These are phyloP conservation scores for Fragaria iinumae DNA, from an alignment of 306 rosid species.

Conservation along the genomic window DNA sequence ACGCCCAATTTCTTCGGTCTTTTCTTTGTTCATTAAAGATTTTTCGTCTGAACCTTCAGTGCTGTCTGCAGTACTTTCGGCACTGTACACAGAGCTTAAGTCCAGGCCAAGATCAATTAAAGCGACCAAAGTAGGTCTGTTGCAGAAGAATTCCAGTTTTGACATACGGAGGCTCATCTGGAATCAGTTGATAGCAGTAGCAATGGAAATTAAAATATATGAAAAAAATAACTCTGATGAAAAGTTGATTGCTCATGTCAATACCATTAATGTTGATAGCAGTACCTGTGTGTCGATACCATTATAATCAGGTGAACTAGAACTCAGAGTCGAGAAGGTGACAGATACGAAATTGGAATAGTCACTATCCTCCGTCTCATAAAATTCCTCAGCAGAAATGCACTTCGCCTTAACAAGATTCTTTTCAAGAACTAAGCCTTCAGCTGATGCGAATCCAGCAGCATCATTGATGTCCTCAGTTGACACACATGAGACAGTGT, in stretches of 20 bases:
- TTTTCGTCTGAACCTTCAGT: slow-evolving; percentile 39
- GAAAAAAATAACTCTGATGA: slow-evolving; percentile 9
- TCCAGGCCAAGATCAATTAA: slow-evolving; percentile 82
- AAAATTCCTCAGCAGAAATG: slow-evolving; percentile 57
- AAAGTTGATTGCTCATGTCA: slow-evolving; percentile 18
- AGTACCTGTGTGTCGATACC: slow-evolving; percentile 94
- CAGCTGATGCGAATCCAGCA: slow-evolving; percentile 52
- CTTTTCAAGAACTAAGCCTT: slow-evolving; percentile 51
- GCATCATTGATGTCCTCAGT: slow-evolving; percentile 29
- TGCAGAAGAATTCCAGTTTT: slow-evolving; percentile 83
- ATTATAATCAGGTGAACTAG: slow-evolving; percentile 72
- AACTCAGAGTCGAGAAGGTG: slow-evolving; percentile 59
- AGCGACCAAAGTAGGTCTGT: slow-evolving; percentile 89
- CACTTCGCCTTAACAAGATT: slow-evolving; percentile 48
- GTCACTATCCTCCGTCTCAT: slow-evolving; percentile 74
- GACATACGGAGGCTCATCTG: slow-evolving; percentile 93
- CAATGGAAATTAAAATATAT: slow-evolving; percentile 15
- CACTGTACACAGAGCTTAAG: slow-evolving; percentile 48
- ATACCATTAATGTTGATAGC: too few relatives aligned
- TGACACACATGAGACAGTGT: slow-evolving; percentile 36
- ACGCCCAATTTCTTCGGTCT: slow-evolving; percentile 62
- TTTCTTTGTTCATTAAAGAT: slow-evolving; percentile 48
- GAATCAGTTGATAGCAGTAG: slow-evolving; percentile 33
- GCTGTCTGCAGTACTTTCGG: slow-evolving; percentile 33
- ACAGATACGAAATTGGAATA: slow-evolving; percentile 71